phyloP scores from a whole-genome alignment of 2,329 filamentous ascomycete species.

The Exophiala dermatitidis region DNA sequence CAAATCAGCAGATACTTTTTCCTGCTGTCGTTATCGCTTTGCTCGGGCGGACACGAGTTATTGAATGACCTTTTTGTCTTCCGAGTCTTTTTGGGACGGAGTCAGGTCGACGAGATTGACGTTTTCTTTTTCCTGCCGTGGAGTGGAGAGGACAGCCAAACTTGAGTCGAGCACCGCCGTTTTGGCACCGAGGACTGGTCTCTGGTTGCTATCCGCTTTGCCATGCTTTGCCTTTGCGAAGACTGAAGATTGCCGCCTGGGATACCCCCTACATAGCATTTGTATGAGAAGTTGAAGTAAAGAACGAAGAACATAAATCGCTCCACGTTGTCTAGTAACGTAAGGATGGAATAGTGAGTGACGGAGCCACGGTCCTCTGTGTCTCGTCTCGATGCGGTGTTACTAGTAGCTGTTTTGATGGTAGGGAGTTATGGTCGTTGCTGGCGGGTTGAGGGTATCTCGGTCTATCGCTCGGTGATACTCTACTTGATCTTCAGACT shows the following conservation, averaged over 20 bases:
- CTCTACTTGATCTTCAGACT: background rate
- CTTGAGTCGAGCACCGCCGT: too few relatives aligned
- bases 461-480: background rate
- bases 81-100: background rate
- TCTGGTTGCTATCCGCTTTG: background rate
- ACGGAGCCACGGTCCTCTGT: too few relatives aligned
- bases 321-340: background rate
- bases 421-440: too few relatives aligned
- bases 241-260: background rate
- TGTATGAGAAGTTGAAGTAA: background rate
- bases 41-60: background rate
- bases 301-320: background rate
- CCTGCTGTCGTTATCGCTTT: too few relatives aligned
- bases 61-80: background rate
- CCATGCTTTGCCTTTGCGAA: too few relatives aligned
- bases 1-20: background rate
- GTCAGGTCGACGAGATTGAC: background rate
- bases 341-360: too few relatives aligned
- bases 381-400: too few relatives aligned
- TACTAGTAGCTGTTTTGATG: too few relatives aligned
- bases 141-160: background rate
- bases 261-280: slow-evolving; percentile 1
- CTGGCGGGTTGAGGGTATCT: background rate
- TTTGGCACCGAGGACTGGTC: too few relatives aligned
- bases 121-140: background rate